These are phyloP conservation scores for Plenodomus biglobosus DNA, from an alignment of 2,329 filamentous ascomycete genomes.

Conservation along the genomic window DNA sequence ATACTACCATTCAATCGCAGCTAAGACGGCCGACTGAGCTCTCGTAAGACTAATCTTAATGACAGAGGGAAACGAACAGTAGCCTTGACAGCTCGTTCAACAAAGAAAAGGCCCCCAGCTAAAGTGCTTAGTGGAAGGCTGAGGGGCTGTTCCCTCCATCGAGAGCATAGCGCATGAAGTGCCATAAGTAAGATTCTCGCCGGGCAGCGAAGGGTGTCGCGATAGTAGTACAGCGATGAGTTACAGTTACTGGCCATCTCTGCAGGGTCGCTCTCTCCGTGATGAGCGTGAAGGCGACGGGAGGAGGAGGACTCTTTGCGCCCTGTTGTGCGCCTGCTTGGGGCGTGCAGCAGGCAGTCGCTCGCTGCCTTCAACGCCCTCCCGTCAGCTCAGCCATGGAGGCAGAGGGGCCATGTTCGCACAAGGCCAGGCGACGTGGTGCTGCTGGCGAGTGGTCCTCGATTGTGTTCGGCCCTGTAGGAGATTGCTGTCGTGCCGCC, in stretches of 20 bases:
- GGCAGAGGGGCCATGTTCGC: neutral
- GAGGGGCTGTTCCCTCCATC: neutral
- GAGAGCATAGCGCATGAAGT: neutral
- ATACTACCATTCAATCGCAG: neutral
- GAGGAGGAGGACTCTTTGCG: neutral
- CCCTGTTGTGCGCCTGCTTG: neutral
- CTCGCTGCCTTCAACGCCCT: neutral
- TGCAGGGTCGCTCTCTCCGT: neutral
- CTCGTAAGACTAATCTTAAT: no score
- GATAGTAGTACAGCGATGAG: no score
- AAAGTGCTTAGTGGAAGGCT: neutral
- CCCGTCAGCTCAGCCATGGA: neutral
- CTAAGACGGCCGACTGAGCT: no score
- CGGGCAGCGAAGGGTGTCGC: no score
- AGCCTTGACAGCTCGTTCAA: no score
- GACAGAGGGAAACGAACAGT: no score
- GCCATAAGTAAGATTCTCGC: no score
- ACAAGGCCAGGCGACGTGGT: neutral
- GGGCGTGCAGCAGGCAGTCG: neutral
- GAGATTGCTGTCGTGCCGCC: neutral
- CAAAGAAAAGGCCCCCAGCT: no score
- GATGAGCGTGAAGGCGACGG: neutral
- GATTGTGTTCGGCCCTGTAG: neutral
- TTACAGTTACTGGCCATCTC: no score
- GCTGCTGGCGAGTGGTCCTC: neutral